Conservation (phyloP, 371 early-diverging fungal genomes). For the Zopfochytrium polystomum region DNA sequence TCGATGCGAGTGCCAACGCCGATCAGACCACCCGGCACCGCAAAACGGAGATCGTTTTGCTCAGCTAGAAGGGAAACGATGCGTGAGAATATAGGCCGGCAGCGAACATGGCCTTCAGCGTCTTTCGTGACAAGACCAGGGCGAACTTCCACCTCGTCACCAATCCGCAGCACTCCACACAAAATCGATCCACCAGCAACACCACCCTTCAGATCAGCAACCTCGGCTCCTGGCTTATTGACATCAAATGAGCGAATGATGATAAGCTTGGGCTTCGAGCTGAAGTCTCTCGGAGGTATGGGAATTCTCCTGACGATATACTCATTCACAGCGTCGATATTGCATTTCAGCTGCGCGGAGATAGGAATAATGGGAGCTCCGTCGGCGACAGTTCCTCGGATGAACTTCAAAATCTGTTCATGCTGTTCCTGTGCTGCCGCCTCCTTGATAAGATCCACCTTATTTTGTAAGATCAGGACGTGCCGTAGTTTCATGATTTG, state of each 20-base stretch:
- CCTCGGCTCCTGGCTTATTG: slow-evolving; percentile 99
- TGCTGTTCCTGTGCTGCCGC: slow-evolving; percentile 94
- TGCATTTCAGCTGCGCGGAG: slow-evolving; percentile 99
- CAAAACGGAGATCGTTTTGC: slow-evolving; percentile 90
- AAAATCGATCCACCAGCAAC: slow-evolving; percentile 99
- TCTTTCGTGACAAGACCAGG: slow-evolving; percentile 97
- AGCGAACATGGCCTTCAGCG: slow-evolving; percentile 81
- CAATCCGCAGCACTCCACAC: slow-evolving; percentile 91
- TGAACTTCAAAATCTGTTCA: slow-evolving; percentile 91
- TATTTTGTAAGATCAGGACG: slow-evolving; percentile 99
- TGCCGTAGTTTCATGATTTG: slow-evolving; percentile 99
- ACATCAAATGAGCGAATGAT: slow-evolving; percentile 99
- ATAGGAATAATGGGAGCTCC: slow-evolving; percentile 98
- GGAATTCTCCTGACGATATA: slow-evolving; percentile 99
- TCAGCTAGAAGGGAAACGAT: slow-evolving; percentile 95
- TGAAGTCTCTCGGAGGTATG: slow-evolving; percentile 90
- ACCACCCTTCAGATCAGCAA: slow-evolving; percentile 96
- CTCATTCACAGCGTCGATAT: slow-evolving; percentile 99
- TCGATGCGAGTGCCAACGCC: slow-evolving; percentile 99
- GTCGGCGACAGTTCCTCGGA: slow-evolving; percentile 94
- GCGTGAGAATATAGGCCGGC: slow-evolving; percentile 91
- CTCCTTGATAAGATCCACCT: slow-evolving; percentile 98
- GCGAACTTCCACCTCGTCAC: slow-evolving; percentile 98
- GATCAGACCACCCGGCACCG: slow-evolving; percentile 99
- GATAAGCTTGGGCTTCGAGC: slow-evolving; percentile 90